These are phyloP conservation scores for Pseudomassariella vexata DNA, from an alignment of 2,329 filamentous ascomycete genomes.

Conservation along the genomic window DNA sequence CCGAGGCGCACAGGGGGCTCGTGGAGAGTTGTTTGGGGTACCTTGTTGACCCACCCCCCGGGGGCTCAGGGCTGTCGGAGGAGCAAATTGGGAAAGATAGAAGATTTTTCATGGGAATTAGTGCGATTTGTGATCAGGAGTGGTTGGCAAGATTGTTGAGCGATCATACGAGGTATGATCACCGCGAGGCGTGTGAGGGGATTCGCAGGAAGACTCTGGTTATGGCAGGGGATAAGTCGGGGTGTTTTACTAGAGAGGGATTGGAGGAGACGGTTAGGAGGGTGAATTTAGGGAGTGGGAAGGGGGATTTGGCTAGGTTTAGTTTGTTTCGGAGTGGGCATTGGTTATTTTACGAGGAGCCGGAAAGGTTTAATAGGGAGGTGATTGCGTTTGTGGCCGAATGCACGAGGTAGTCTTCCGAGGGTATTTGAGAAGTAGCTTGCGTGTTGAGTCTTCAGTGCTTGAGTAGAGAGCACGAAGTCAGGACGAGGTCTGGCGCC, in stretches of 20 bases:
- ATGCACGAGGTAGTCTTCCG: no score
- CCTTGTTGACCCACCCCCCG: constrained; percentile 17
- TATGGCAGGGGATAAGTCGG: constrained; percentile 28
- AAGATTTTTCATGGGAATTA: constrained; percentile 28
- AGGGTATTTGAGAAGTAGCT: no score
- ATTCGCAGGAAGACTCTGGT: constrained; percentile 28
- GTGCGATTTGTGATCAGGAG: constrained; percentile 24
- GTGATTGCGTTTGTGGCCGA: constrained; percentile 22
- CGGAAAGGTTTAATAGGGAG: constrained; percentile 28
- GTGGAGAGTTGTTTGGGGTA: constrained; percentile 31
- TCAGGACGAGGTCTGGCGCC: no score
- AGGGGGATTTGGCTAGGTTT: constrained; percentile 15
- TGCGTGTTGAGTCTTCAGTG: no score
- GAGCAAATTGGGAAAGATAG: constrained; percentile 22
- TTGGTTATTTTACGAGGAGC: constrained; percentile 35
- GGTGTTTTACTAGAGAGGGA: constrained; percentile 32
- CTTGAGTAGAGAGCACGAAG: no score
- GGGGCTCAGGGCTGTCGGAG: constrained; percentile 16
- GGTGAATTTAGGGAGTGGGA: constrained; percentile 15
- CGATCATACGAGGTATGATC: constrained; percentile 35
- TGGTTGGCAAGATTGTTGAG: constrained; percentile 32
- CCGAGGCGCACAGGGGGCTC: constrained; percentile 22
- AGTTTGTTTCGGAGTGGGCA: constrained; percentile 30
- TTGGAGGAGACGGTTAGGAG: constrained; percentile 28
- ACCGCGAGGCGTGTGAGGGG: constrained; percentile 31